Conservation (phyloP, 2,329 filamentous ascomycete genomes). For the Colletotrichum eleusines region DNA sequence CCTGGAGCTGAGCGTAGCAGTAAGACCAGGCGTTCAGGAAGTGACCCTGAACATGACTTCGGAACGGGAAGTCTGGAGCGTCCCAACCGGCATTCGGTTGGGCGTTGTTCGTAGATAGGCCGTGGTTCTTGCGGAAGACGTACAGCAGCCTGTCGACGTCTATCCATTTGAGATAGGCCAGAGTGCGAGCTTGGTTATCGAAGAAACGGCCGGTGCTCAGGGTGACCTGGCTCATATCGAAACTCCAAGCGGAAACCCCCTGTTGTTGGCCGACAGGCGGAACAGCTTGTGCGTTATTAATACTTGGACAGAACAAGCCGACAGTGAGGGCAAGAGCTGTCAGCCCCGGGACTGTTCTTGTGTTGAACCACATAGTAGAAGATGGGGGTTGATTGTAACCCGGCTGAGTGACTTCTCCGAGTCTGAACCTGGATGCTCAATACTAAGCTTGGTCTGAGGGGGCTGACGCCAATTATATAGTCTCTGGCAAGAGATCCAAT, state of each 20-base stretch:
- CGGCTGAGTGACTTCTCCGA: background rate
- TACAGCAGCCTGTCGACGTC: conserved; percentile 61
- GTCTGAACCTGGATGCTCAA: background rate
- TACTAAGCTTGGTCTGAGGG: background rate
- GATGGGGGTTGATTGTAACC: background rate
- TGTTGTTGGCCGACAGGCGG: conserved; percentile 47
- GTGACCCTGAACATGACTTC: conserved; percentile 64
- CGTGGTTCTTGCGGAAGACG: conserved; percentile 61
- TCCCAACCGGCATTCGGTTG: conserved; percentile 64
- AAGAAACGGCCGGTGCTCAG: conserved; percentile 54
- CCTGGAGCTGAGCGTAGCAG: conserved; percentile 58
- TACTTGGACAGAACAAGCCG: background rate
- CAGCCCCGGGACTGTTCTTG: background rate
- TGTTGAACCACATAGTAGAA: conserved; percentile 15
- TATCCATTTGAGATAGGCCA: conserved; percentile 60
- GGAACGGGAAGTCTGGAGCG: conserved; percentile 65
- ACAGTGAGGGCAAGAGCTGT: background rate
- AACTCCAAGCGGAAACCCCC: conserved; percentile 52
- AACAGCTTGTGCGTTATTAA: conserved; percentile 43
- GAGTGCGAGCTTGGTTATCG: conserved; percentile 61
- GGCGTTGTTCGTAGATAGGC: conserved; percentile 60
- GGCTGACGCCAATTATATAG: background rate
- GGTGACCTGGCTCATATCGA: conserved; percentile 56
- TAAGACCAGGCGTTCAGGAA: conserved; percentile 63
- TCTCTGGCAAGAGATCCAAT: too few relatives aligned